These are phyloP conservation scores for Podila verticillata DNA, from an alignment of 192 early-diverging fungal genomes.

Conservation along the genomic window DNA sequence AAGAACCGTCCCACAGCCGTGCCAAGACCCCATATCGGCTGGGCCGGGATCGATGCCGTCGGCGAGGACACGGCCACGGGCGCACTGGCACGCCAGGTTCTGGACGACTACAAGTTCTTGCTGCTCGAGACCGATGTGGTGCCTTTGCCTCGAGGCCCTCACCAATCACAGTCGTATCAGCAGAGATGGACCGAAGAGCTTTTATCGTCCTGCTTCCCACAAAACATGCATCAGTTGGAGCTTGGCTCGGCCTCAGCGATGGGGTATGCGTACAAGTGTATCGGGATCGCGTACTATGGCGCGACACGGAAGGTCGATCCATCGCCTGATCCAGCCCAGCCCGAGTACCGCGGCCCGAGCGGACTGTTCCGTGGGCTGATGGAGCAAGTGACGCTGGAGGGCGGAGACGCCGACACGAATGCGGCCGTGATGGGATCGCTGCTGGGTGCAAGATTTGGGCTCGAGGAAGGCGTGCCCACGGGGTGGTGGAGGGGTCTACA, in stretches of 20 bases:
- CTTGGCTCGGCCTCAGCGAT: slow-evolving; percentile 37
- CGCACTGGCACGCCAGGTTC: slow-evolving; percentile 20
- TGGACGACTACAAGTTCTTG: slow-evolving; percentile 36
- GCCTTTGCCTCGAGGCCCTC: neutral
- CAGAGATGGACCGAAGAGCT: slow-evolving; percentile 21
- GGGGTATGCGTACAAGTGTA: slow-evolving; percentile 62
- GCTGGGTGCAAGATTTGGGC: slow-evolving; percentile 58
- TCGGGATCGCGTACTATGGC: slow-evolving; percentile 54
- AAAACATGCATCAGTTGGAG: slow-evolving; percentile 27
- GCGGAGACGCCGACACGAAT: slow-evolving; percentile 56
- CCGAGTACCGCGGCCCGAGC: slow-evolving; percentile 26
- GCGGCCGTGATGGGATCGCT: slow-evolving; percentile 60
- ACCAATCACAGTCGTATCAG: neutral
- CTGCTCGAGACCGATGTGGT: slow-evolving; percentile 19
- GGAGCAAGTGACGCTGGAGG: slow-evolving; percentile 59
- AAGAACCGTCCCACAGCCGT: slow-evolving; percentile 14
- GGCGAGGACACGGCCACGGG: slow-evolving; percentile 39
- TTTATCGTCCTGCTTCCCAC: slow-evolving; percentile 43
- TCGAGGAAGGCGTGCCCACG: slow-evolving; percentile 12
- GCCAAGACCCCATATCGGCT: slow-evolving; percentile 22
- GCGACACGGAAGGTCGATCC: slow-evolving; percentile 36
- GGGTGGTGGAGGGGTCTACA: slow-evolving; percentile 30
- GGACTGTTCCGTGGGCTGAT: slow-evolving; percentile 56
- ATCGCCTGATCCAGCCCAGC: slow-evolving; percentile 3
- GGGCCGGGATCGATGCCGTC: slow-evolving; percentile 35